Base-by-base conservation (phyloP, 257 asterid species). In the Solanum pimpinellifolium region DNA sequence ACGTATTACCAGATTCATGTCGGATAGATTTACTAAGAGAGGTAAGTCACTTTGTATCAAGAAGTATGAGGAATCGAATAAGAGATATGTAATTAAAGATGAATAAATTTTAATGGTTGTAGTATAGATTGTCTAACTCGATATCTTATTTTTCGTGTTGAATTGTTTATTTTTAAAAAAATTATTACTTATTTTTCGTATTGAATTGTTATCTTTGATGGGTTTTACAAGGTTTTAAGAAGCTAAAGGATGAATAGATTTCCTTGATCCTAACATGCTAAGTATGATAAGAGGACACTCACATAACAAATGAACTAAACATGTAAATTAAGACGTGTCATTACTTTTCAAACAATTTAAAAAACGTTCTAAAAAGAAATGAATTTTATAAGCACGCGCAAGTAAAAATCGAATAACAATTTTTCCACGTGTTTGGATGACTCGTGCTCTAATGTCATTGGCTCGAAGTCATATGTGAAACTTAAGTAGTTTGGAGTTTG, bases 381-480 rank as follows among this genome's bases (percentile, higher is more conserved):
- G 25, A 31, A 70, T 70, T 33, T 70, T 25, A 31, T 7, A 70
- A 16, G 10, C 25, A 2, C 3, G 4, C 3, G 0, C 6, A 8
- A 69, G 8, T 8, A 70, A 70, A 70, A 8, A 31, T 31, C 0
- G 2, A 31, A 70, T 44, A 8, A 33, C 14, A 16, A 2, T 33
- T 33, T 31, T 31, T 7, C 2, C 12, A 70, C 13, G 9, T 33
- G 7, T 70, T 31, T 70, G 42, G 25, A 33, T 70, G 25, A 27
- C n/a, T 70, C 1, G 14, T 70, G 13, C n/a, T 31, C 44, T 70
- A 16, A 29, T 27, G 75, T 7, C 33, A 8, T 8, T 13, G 39
- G 1, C 75, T 1, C 39, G 0, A 6, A 25, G 15, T n/a, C 35
- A 66, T 25, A 2, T 0, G 3, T n/a, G 31, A 62, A 2, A 1